phyloP scores from a whole-genome alignment of 495 filamentous ascomycete species.

The Daldinia concentrica region DNA sequence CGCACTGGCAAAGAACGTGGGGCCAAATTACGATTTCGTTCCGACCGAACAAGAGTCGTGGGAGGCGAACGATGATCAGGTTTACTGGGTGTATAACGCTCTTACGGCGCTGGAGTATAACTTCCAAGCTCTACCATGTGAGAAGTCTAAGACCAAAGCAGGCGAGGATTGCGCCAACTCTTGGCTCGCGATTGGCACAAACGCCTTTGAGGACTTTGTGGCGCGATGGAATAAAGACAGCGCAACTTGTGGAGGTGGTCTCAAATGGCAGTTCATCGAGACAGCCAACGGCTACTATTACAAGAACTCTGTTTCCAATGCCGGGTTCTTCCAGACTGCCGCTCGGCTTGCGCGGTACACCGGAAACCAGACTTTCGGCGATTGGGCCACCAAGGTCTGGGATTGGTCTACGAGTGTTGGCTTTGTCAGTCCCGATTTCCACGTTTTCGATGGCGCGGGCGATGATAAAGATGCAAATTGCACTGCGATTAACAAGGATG shows the following conservation, averaged over 20 bases:
- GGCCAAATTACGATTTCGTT: conserved; percentile 74
- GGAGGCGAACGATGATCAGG: conserved; percentile 86
- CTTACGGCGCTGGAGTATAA: conserved; percentile 82
- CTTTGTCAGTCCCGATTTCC: conserved; percentile 67
- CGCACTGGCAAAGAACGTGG: conserved; percentile 75
- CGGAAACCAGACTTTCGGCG: conserved; percentile 74
- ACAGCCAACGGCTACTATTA: conserved; percentile 83
- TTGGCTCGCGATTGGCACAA: conserved; percentile 81
- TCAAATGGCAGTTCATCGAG: conserved; percentile 84
- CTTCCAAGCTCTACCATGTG: conserved; percentile 53
- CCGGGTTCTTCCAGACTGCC: conserved; percentile 79
- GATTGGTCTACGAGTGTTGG: conserved; percentile 72
- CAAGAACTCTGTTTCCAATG: conserved; percentile 83
- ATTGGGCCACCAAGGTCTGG: conserved; percentile 77
- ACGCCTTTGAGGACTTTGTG: conserved; percentile 75
- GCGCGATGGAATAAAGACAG: conserved; percentile 75
- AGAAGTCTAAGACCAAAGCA: conserved; percentile 57
- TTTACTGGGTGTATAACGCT: conserved; percentile 83
- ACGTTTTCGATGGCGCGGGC: conserved; percentile 76
- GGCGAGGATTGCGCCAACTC: conserved; percentile 62
- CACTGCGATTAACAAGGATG: conserved; percentile 64
- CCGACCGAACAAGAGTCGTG: conserved; percentile 80
- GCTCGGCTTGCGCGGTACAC: conserved; percentile 80
- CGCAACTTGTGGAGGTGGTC: conserved; percentile 75
- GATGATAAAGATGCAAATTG: conserved; percentile 68